Conservation (phyloP, 345 rosid genomes). For the Aquilaria yunnanensis region DNA sequence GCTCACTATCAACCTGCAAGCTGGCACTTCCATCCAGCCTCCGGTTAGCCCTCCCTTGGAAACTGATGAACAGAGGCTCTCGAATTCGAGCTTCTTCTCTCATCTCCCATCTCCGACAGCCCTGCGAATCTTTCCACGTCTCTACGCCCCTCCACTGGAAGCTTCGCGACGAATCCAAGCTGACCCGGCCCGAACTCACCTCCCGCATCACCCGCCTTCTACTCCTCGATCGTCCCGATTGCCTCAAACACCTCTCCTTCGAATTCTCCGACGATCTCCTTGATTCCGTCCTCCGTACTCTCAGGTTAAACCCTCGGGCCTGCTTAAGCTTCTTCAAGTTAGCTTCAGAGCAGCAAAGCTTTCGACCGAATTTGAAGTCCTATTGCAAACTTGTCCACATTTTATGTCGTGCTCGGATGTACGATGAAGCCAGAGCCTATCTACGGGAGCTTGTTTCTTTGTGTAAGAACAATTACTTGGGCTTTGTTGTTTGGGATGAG, state of each 20-base stretch:
- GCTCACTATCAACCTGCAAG: too few relatives aligned
- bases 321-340: conserved; percentile 58
- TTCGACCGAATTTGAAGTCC: conserved; percentile 52
- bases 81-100: conserved; percentile 21
- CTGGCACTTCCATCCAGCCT: too few relatives aligned
- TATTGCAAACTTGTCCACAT: conserved; percentile 74
- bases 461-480: conserved; percentile 35
- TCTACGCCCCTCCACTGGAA: conserved; percentile 38
- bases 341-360: conserved; percentile 52
- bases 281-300: conserved; percentile 49
- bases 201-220: conserved; percentile 70
- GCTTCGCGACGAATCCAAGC: conserved; percentile 52
- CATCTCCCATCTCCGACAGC: conserved; percentile 17
- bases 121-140: conserved; percentile 27
- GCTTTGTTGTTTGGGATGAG: conserved; percentile 52
- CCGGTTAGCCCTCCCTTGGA: too few relatives aligned
- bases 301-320: conserved; percentile 54
- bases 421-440: conserved; percentile 48
- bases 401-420: conserved; percentile 69
- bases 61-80: conserved; percentile 34
- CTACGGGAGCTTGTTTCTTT: conserved; percentile 41
- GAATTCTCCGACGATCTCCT: conserved; percentile 65
- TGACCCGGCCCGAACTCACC: conserved; percentile 46
- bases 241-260: conserved; percentile 47
- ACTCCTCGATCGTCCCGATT: conserved; percentile 50